Evolutionary conservation across 2,329 filamentous ascomycete genomes (phyloP), one percentile per base, ranked within the genome.

Genomic region (Pseudogymnoascus verrucosus): DNA sequence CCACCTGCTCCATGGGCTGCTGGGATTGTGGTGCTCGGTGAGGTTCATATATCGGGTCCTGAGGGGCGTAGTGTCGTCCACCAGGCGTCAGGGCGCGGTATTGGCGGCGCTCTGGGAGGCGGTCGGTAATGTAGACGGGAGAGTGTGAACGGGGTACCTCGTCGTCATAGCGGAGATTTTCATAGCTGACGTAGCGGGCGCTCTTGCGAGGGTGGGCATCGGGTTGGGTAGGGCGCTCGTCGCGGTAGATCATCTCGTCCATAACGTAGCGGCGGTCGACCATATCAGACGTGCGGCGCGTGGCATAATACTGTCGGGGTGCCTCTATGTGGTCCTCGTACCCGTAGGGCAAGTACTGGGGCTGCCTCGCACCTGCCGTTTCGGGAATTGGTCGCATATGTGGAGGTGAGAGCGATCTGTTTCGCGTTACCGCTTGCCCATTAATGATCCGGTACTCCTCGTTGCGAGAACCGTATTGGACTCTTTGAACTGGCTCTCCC

Each of bases 81-180:
- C 39, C 64, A 6, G 76, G 71, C 64, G 70, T 75, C 12, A 69
- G 72, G 59, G 75, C 71, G 36, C 70, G 70, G 65, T 75, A 74
- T 60, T 70, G 67, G 34, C 66, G 69, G 21, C 66, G 42, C 65
- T 69, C 69, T 62, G 67, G 61, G 26, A 57, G 28, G 34, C 68
- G 69, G 21, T 71, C 64, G 39, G 72, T 72, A 63, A 71, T 67
- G 68, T 74, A 75, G 63, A 71, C 67, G 61, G 75, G 73, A 40
- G 75, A 75, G 60, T 69, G 71, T 14, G 74, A 74, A 65, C 72
- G 73, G 12, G 68, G 68, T 59, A 63, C 65, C 10, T 64, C 63
- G 5, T 36, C 51, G 10, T 57, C 51, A 16, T 57, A 57, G 60
- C 70, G 71, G 42, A 72, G 73, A 64, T 68, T 68, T 64, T 71